Evolutionary conservation across 129 eudicot genomes (phyloP), one percentile per base, ranked within the genome.

Genomic region (Chrysanthemum seticuspe): DNA sequence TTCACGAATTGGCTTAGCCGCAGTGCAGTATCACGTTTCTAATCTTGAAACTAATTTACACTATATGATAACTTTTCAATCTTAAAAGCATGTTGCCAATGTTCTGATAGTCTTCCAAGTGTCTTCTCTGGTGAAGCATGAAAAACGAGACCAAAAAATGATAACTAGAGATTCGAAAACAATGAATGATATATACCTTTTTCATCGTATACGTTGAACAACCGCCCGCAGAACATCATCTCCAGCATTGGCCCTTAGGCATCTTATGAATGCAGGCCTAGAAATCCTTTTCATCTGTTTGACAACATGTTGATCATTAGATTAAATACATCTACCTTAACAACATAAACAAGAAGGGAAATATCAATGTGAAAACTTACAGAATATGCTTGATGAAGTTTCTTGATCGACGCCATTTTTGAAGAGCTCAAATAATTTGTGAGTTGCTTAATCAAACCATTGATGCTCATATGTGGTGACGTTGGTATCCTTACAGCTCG

Each of bases 391-490:
- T 78, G 73, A 57, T 65, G 78, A 25, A 72, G 62, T 36, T 29
- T 65, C 63, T 72, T 72, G 55, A 78, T 51, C 21, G 36, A 12
- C 29, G 5, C 55, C 74, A 78, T 78, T 55, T 72, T 72, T 47
- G 82, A 78, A 78, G 68, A 48, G 58, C 63, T 78, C 62, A 78
- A 56, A 31, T 72, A 56, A 47, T 72, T 78, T 21, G 53, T 58
- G 47, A 78, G 82, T 54, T 61, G 74, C 19, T 29, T 56, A 16
- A 78, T 65, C 62, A 78, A 69, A 60, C 64, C 63, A 13, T 10
- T 76, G 53, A 76, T 59, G 63, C 70, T 52, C 81, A 69, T 69
- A 50, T 47, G 70, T 36, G 64, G 75, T 68, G 81, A 76, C 0
- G 56, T 69, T 60, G 81, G 81, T 68, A 14, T 61, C 62, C 65